Base-by-base conservation (phyloP, 768 basidiomycete species). In the Austroboletus eburneus region DNA sequence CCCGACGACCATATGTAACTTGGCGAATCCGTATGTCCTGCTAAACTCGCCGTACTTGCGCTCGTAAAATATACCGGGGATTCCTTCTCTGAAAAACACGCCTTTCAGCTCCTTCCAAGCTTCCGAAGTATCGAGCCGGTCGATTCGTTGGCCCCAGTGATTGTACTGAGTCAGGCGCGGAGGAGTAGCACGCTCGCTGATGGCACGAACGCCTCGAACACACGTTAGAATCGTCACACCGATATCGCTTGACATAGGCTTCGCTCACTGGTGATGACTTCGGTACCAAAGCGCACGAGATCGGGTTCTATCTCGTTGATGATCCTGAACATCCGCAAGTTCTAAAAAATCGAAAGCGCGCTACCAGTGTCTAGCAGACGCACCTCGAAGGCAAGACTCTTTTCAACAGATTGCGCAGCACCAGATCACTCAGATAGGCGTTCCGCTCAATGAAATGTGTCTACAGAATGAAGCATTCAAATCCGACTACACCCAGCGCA, bases 61-160 rank as follows among this genome's bases (percentile, higher is more conserved):
- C 50, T 86, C 82, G 54, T 85, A 86, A 54, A 81, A 76, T 39
- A 85, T 84, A 10, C 72, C 79, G 2, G 83, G 77, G 17, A 84
- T 58, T 9, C 87, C 87, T 72, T 70, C 87, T 83, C 73, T 69
- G 53, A 83, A 78, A 27, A 75, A 72, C 21, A 80, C 57, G 1
- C 74, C 77, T 62, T 86, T 87, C 52, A 90, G 69, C 17, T 69
- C 70, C 13, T 81, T 70, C 87, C 87, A 91, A 1, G 79, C 84
- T 57, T 87, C 85, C 16, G 81, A 83, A 1, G 85, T 87, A 32
- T 80, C 70, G 0, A 91, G 73, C 4, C 68, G 64, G 60, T 91
- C 87, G 8, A 87, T 67, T 10, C 81, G 77, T 39, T 63, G 57
- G 0, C 87, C 87, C 81, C 80, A 89, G 52, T 87, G 80, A 55